Evolutionary conservation across 2,329 filamentous ascomycete species (phyloP).

Genomic region (Cryphonectria japonica): DNA sequence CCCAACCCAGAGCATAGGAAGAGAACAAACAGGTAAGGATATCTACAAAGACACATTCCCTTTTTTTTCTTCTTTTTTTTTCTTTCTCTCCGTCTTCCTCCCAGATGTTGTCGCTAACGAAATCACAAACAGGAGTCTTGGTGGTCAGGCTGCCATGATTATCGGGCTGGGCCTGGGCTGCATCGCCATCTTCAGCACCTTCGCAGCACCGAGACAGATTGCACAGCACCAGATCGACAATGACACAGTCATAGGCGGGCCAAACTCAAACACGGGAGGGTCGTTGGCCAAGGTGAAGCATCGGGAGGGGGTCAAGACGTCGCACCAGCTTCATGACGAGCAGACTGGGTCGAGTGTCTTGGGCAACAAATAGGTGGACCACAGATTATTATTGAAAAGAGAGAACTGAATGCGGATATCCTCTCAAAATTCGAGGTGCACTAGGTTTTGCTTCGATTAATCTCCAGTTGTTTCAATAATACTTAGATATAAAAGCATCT

Average conservation of each 20-base stretch:
- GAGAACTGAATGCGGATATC: not conserved
- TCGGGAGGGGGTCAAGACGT: constrained; percentile 18
- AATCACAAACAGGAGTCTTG: constrained; percentile 7
- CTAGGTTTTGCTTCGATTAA: too few relatives aligned
- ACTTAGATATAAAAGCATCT: too few relatives aligned
- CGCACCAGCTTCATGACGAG: constrained; percentile 23
- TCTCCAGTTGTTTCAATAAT: too few relatives aligned
- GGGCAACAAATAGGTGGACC: constrained; percentile 11
- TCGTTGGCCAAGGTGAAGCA: constrained; percentile 20
- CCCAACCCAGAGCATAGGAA: constrained; percentile 20
- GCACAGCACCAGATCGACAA: constrained; percentile 25
- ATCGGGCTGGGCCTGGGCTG: constrained; percentile 12
- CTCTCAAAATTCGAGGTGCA: not conserved
- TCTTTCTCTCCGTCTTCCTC: not conserved
- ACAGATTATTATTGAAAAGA: not conserved
- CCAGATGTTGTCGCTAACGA: not conserved
- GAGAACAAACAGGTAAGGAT: constrained; percentile 13
- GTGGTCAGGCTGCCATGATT: constrained; percentile 12
- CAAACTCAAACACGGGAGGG: constrained; percentile 18
- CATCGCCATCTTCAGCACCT: constrained; percentile 15
- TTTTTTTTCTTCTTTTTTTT: not conserved
- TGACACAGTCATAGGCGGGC: constrained; percentile 21
- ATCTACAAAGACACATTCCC: not conserved
- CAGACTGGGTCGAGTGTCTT: constrained; percentile 20
- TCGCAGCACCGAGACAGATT: constrained; percentile 19